Base-by-base conservation (phyloP, 2,329 filamentous ascomycete genomes). In the Pyrenophora graminea region DNA sequence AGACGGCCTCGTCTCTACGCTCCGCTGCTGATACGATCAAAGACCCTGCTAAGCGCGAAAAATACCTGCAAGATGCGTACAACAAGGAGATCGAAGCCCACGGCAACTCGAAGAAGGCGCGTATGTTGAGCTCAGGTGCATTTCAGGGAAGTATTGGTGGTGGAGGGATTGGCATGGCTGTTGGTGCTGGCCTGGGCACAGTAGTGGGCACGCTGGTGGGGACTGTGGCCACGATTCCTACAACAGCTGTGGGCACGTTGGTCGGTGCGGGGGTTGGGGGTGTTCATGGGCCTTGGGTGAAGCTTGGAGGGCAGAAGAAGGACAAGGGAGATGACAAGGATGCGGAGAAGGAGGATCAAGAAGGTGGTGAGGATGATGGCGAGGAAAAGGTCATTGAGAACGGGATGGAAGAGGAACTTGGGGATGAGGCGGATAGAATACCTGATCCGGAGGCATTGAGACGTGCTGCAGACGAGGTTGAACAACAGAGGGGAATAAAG, bases 231-330 rank as follows among this genome's bases (percentile, higher is more conserved):
- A 68, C 72, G 6, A 66, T 77, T 45, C 75, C 74, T 3, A 70
- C 69, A 9, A 73, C 73, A 33, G 72, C 66, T 12, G 55, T 77
- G 4, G 74, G 75, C 0, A 74, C 69, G 1, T 45, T 77, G 42
- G 72, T 76, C 0, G 76, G 76, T 0, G 66, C 67, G 3, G 76
- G 74, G 0, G 72, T 74, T 8, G 76, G 76, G 3, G 71, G 71
- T 8, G 65, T 74, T 12, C 72, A 75, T 61, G 76, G 76, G 30
- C 76, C 76, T 10, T 77, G 70, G 61, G 70, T 78, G 18, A 77
- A 74, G 60, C 49, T 77, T 43, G 59, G 61, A 4, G 56, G 59
- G 39, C 39, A 60, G 25, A 63, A 59, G 30, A 55, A 51, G n/a
- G 43, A 45, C 6, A 43, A 59, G 31, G 48, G 36, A 8, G 41